Base-by-base conservation (phyloP, 1,284 basidiomycete species). In the Tilletia caries region DNA sequence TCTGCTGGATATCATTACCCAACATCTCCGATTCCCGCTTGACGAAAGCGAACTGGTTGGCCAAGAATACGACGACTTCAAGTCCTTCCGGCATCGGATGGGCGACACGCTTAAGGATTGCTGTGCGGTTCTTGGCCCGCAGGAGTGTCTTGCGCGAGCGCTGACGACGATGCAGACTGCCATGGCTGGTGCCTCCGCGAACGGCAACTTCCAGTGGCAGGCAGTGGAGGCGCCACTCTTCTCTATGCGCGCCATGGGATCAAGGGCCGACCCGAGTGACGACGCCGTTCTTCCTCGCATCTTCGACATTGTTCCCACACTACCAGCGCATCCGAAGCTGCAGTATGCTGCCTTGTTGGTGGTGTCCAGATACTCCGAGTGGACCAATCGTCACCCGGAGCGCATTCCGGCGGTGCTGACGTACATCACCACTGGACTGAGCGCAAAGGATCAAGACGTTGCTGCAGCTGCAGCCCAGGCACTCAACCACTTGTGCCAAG, bases 91-190 rank as follows among this genome's bases (percentile, higher is more conserved):
- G 68, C 96, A 99, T 86, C 89, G 94, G 73, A 98, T 99, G 91
- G 96, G 96, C 67, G 95, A 98, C 83, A 98, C 96, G 3, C 88
- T 99, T 76, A 99, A 99, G 85, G 96, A 99, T 83, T 98, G 96
- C 83, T 98, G 96, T 84, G 89, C 91, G 74, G 94, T 99, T 44
- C 88, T 99, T 44, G 92, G 94, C 34, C 88, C 94, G 1, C 90
- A 93, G 64, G 87, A 88, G 3, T 98, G 96, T 80, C 87, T 99
- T 52, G 85, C 90, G 66, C 87, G 90, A 8, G 89, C 93, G 12
- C 92, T 93, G 83, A 89, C 91, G 68, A 87, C 93, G 82, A 91
- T 98, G 74, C 89, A 90, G 25, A 60, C 71, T 8, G 71, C 71
- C 27, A 65, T 65, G 29, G 76, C 78, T 13, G 74, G 72, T 18